These are phyloP conservation scores for Rhizopogon parksii DNA, from an alignment of 1,284 basidiomycete genomes.

Conservation along the genomic window DNA sequence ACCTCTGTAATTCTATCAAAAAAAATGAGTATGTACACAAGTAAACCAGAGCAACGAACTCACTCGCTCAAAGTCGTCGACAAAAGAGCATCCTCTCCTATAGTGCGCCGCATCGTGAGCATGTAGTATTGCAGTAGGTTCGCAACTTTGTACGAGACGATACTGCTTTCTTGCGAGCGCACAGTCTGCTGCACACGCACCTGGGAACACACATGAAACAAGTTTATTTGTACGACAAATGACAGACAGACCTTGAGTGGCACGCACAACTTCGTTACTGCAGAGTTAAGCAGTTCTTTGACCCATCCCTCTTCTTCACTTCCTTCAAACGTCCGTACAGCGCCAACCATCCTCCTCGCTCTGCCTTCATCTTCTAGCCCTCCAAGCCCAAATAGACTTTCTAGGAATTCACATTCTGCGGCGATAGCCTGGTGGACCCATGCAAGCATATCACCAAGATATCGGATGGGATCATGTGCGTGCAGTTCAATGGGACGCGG, in stretches of 20 bases:
- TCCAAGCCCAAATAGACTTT: conserved; percentile 71
- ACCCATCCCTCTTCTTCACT: conserved; percentile 76
- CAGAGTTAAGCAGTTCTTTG: conserved; percentile 75
- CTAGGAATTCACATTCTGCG: conserved; percentile 88
- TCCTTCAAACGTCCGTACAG: conserved; percentile 49
- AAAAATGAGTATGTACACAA: not conserved
- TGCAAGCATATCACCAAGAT: conserved; percentile 97
- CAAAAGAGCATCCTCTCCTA: conserved; percentile 75
- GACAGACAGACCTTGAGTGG: conserved; percentile 64
- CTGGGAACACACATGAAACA: conserved; percentile 30
- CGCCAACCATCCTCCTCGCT: conserved; percentile 64
- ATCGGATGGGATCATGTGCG: conserved; percentile 93
- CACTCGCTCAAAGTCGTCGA: conserved; percentile 79
- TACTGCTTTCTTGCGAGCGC: conserved; percentile 86
- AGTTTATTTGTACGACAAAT: not conserved
- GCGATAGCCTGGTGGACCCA: conserved; percentile 98
- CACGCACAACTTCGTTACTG: conserved; percentile 78
- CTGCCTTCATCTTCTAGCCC: conserved; percentile 2
- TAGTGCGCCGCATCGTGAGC: conserved; percentile 86
- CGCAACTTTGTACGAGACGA: conserved; percentile 86
- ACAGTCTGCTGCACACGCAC: conserved; percentile 89
- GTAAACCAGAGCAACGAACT: conserved; percentile 22
- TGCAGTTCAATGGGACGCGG: conserved; percentile 95
- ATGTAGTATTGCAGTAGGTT: conserved; percentile 94
- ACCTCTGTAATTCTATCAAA: conserved; percentile 64